Evolutionary conservation across 176 grass and related monocot genomes (phyloP), one percentile per base, ranked within the genome.

Genomic region (Raddia distichophylla): DNA sequence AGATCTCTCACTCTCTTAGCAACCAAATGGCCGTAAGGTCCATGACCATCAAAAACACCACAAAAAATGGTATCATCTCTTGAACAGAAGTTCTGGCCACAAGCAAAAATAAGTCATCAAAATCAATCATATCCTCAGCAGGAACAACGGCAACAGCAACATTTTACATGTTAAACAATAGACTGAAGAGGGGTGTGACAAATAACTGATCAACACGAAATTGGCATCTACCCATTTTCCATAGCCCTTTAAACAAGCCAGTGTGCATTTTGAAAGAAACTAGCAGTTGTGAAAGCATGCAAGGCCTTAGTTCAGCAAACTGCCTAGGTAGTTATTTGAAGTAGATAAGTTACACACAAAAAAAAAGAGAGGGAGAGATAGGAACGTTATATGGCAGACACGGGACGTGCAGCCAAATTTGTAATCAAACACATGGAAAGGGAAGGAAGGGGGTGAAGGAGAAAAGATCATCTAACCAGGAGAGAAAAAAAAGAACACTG

Each of bases 1-100:
- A 90, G 80, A 97, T 97, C 94, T 89, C 94, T 94, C 55, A 97
- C 92, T 87, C 92, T 92, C 86, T 87, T 94, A 40, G 92, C 90
- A 81, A 97, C 92, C 77, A 97, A 90, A 92, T 97, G 94, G 37
- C 94, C 92, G 34, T 89, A 87, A 32, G 92, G 92, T 67, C 94
- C 94, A 75, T 97, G 94, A 44, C 94, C 94, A 89, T 97, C 94
- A 87, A 97, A 97, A 72, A 97, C 90, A 54, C 94, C 92, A 60
- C 92, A 97, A 79, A 97, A 94, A 67, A 91, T 62, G 20, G 87
- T 90, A 83, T 94, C 94, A 70, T 88, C 85, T 89, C 85, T 92
- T 51, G 90, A 90, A 85, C 92, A 89, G 64, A 94, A 97, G 74
- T 97, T 97, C 94, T 97, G 91, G 12, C 43, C 46, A 79, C 32